phyloP scores from a whole-genome alignment of 805 yeast genomes.

The Ogataea nonfermentans region DNA sequence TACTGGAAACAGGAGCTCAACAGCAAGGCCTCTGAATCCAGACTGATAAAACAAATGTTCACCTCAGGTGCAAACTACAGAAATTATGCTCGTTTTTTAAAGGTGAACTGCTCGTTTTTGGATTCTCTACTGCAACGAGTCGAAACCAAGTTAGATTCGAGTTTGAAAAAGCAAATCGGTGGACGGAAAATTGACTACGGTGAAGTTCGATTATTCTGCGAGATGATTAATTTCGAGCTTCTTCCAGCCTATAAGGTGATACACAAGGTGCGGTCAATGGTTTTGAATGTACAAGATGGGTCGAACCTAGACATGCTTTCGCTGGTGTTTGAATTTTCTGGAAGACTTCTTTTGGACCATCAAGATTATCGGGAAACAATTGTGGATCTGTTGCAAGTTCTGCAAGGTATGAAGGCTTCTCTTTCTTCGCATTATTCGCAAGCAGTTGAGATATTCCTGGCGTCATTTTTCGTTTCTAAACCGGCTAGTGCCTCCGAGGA shows the following conservation, averaged over 20 bases:
- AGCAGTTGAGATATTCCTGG: conserved; percentile 55
- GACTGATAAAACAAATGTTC: conserved; percentile 54
- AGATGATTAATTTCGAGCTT: conserved; percentile 72
- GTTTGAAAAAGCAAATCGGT: conserved; percentile 60
- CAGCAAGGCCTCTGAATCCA: conserved; percentile 69
- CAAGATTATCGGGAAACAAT: conserved; percentile 58
- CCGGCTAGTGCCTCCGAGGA: not conserved
- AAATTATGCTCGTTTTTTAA: conserved; percentile 65
- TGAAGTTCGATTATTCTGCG: conserved; percentile 64
- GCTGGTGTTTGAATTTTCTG: conserved; percentile 72
- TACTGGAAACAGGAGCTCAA: conserved; percentile 53
- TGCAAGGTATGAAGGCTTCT: conserved; percentile 48
- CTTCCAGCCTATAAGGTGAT: conserved; percentile 70
- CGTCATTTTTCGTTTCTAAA: conserved; percentile 55
- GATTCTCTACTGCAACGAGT: conserved; percentile 31
- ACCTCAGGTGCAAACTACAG: conserved; percentile 45
- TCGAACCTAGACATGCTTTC: conserved; percentile 67
- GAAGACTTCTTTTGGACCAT: conserved; percentile 57
- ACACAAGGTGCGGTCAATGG: conserved; percentile 65
- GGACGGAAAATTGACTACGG: conserved; percentile 51
- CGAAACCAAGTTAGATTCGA: conserved; percentile 46
- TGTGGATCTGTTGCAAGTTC: conserved; percentile 57
- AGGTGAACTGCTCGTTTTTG: conserved; percentile 50
- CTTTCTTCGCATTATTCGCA: conserved; percentile 54
- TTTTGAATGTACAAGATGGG: conserved; percentile 48